Evolutionary conservation across 108 stramenopile genomes (phyloP), one percentile per base, ranked within the genome.

Genomic region (Pseudonitzschia pungens): DNA sequence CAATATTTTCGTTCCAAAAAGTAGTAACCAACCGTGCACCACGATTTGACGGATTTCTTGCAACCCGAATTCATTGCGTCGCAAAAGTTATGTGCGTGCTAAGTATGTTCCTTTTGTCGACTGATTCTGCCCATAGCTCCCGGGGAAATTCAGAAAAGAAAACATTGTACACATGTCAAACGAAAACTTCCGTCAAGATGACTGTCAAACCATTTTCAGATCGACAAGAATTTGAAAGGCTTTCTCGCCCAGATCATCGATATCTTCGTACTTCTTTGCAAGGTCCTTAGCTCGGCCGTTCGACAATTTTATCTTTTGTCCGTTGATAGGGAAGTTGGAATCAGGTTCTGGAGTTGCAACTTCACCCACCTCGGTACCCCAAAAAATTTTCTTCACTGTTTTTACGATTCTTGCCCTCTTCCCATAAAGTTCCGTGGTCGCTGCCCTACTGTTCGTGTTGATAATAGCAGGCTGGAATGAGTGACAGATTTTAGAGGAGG

Each of bases 161-260:
- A 36, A 36, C 2, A 5, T 36, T 6, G 36, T 6, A 36, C 10
- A 48, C 1, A 11, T 14, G 10, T 18, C 45, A 48, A 48, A 12
- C 9, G 18, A 48, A 18, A 10, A 14, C 14, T 11, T 4, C 2
- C 14, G 14, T 48, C 45, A 2, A 1, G 5, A 48, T 48, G 45
- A 14, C 14, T 12, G 5, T 48, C 78, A 73, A 1, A 81, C 54
- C 72, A 81, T 76, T 8, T 74, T 74, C 64, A 85, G 70, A 77
- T 85, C 86, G 33, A 72, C n/a, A 48, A 87, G 66, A 50, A 87
- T 83, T 45, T 73, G 53, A 60, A 75, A 87, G 10, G 81, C 79
- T 51, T 74, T 76, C 31, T 87, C 86, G 18, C 70, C 83, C 24
- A 84, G 45, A 62, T 80, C 73, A 16, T 57, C 51, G 31, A 81